Conservation (phyloP, 2,329 filamentous ascomycete species). For the Pezicula radicicola region DNA sequence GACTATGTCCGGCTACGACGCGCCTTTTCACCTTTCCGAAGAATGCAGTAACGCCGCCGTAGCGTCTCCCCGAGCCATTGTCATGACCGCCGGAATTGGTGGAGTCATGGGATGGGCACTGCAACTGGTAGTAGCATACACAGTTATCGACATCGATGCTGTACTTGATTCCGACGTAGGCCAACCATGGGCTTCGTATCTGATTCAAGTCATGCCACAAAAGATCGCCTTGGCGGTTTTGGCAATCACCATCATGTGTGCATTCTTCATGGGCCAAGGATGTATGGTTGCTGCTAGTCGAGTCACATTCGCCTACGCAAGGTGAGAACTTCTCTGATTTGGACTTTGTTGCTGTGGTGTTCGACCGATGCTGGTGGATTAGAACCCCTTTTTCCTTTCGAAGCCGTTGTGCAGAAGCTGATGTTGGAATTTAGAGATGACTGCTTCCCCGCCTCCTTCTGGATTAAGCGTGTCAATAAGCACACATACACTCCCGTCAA, state of each 20-base stretch:
- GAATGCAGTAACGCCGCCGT: slow-evolving; percentile 73
- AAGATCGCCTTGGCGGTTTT: slow-evolving; percentile 57
- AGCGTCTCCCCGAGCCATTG: slow-evolving; percentile 68
- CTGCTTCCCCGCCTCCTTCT: slow-evolving; percentile 57
- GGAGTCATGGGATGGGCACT: slow-evolving; percentile 69
- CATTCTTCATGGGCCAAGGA: slow-evolving; percentile 68
- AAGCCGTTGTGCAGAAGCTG: too few relatives aligned
- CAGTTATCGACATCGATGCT: slow-evolving; percentile 56
- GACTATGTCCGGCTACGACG: slow-evolving; percentile 67
- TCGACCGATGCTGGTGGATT: too few relatives aligned
- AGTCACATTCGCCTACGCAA: slow-evolving; percentile 62
- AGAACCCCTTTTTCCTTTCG: too few relatives aligned
- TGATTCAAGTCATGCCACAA: slow-evolving; percentile 60
- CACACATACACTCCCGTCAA: slow-evolving; percentile 62
- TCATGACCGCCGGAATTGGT: slow-evolving; percentile 64
- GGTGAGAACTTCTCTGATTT: too few relatives aligned
- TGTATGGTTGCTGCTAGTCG: slow-evolving; percentile 64
- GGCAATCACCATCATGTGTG: slow-evolving; percentile 60
- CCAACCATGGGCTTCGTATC: slow-evolving; percentile 65
- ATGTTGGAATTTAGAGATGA: slow-evolving; percentile 51
- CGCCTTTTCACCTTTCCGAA: slow-evolving; percentile 70
- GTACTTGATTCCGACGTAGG: slow-evolving; percentile 60
- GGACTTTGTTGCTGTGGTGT: too few relatives aligned
- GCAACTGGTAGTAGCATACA: slow-evolving; percentile 70
- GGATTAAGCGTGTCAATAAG: slow-evolving; percentile 57